Evolutionary conservation across 179 eudicot species (phyloP), one percentile per base, ranked within the genome.

Genomic region (Beta corolliflora): DNA sequence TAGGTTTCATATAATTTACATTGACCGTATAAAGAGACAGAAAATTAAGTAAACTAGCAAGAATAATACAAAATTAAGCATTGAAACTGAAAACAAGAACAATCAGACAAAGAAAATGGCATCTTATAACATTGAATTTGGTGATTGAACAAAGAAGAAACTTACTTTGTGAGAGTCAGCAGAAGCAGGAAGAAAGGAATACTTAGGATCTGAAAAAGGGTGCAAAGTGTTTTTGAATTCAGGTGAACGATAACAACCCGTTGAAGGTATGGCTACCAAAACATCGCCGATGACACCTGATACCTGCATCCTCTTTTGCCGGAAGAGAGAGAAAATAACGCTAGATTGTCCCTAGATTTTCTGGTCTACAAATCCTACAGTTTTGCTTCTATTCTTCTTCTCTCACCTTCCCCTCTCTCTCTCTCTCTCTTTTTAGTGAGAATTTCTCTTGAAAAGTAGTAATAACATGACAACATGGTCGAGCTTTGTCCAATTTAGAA

Each of bases 221-320:
- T 63, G 77, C 18, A 73, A 54, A 31, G 48, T 75, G 69, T 80
- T 83, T 80, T 83, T 90, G 72, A 73, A 80, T 76, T 87, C 89
- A 75, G 83, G 77, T 23, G 86, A 86, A 76, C 88, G 88, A 83
- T 82, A 88, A 64, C 75, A 83, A 52, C 75, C 81, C 64, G 90
- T 31, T 55, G 88, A 86, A 11, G 94, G 90, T 4, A 84, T 83
- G 29, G 84, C 86, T 46, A 87, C 87, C 78, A 91, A 73, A 36
- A 88, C 91, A 79, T 94, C 98, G 76, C 86, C 81, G 3, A 90
- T 82, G 1, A 84, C 87, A 23, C 91, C 97, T 56, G 89, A 88
- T 13, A 90, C 84, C 82, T 86, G 90, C 97, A 93, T 94, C 81
- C 52, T 48, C 52, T 48, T 48, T 48, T 48, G 52, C 52, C 9